Conservation (phyloP, 2,329 filamentous ascomycete species). For the Amylocarpus encephaloides region DNA sequence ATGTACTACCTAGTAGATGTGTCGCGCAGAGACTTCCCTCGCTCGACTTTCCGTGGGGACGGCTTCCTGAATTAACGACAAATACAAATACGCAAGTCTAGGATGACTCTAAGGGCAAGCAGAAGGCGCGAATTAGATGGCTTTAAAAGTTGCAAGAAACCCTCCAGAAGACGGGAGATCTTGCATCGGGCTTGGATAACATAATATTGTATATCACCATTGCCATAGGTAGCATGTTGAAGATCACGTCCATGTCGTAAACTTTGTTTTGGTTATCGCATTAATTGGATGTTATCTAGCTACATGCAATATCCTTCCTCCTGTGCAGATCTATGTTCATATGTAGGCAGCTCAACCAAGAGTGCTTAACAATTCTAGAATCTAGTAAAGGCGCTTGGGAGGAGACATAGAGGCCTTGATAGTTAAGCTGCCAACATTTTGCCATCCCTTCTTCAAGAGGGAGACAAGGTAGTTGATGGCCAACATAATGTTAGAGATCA, state of each 20-base stretch:
- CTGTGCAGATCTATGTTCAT: background rate
- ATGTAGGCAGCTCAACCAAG: slow-evolving; percentile 26
- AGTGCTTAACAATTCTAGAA: slow-evolving; percentile 21
- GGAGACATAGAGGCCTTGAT: slow-evolving; percentile 99
- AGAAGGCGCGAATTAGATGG: background rate
- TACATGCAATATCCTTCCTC: slow-evolving; percentile 19
- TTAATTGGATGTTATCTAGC: slow-evolving; percentile 22
- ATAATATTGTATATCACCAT: no score
- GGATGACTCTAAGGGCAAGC: background rate
- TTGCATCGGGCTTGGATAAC: no score
- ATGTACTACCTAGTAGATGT: no score
- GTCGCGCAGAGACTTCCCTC: no score
- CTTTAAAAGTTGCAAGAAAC: no score
- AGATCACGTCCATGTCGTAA: no score
- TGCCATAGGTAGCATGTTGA: no score
- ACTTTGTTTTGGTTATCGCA: slow-evolving; percentile 6
- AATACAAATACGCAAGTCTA: no score
- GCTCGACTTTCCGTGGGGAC: no score
- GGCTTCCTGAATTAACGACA: no score
- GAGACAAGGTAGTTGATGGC: slow-evolving; percentile 99
- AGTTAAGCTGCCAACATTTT: slow-evolving; percentile 99
- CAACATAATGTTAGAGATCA: slow-evolving; percentile 98
- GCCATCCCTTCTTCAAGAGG: slow-evolving; percentile 99
- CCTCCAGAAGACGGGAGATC: no score
- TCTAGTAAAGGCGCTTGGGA: slow-evolving; percentile 93